phyloP scores from a whole-genome alignment of 257 asterid species.

The Cordia subcordata region DNA sequence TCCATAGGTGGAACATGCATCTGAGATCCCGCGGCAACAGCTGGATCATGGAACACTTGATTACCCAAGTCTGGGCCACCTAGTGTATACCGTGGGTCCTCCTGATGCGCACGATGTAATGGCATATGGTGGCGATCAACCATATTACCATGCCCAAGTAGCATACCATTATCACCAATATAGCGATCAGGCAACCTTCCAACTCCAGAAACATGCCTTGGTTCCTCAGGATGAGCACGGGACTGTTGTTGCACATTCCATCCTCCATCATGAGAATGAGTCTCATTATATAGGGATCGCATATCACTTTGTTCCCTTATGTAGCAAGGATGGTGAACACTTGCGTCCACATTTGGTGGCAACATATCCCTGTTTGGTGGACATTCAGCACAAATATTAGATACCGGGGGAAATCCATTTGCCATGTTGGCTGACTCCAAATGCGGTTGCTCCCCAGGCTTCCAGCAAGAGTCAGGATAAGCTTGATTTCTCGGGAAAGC shows the following conservation, averaged over 20 bases:
- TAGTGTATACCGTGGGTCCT: slow-evolving; percentile 52
- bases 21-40: slow-evolving; percentile 48
- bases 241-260: slow-evolving; percentile 64
- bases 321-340: slow-evolving; percentile 48
- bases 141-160: slow-evolving; percentile 47
- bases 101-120: slow-evolving; percentile 59
- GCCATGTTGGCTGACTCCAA: slow-evolving; percentile 47
- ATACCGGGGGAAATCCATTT: slow-evolving; percentile 58
- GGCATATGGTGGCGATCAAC: slow-evolving; percentile 53
- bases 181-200: slow-evolving; percentile 58
- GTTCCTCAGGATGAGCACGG: slow-evolving; percentile 57
- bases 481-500: slow-evolving; percentile 59
- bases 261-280: slow-evolving; percentile 60
- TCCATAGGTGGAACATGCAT: slow-evolving; percentile 50
- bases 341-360: slow-evolving; percentile 50
- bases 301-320: slow-evolving; percentile 63
- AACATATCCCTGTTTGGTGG: slow-evolving; percentile 67
- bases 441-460: slow-evolving; percentile 54
- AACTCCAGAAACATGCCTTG: slow-evolving; percentile 42
- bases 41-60: slow-evolving; percentile 64
- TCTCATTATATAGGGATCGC: slow-evolving; percentile 45
- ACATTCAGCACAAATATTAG: slow-evolving; percentile 61
- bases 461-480: slow-evolving; percentile 53
- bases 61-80: slow-evolving; percentile 50
- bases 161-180: slow-evolving; percentile 44